Evolutionary conservation across 345 rosid species (phyloP).

Genomic region (Nephelium lappaceum): DNA sequence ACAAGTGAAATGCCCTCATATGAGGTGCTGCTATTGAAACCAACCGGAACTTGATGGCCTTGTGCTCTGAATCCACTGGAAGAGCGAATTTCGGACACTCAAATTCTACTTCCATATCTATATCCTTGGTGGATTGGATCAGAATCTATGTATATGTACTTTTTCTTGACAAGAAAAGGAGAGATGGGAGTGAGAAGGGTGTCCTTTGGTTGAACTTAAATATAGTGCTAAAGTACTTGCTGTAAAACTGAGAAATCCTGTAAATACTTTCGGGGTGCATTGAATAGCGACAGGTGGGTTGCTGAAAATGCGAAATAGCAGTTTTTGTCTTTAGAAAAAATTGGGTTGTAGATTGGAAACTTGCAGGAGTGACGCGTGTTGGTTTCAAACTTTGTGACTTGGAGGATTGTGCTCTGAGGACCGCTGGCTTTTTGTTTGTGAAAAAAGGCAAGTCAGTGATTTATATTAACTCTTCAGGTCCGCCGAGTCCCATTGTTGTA

Average conservation of each 20-base stretch:
- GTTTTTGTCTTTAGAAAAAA: background rate
- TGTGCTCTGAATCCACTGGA: slow-evolving; percentile 83
- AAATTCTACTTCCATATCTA: slow-evolving; percentile 26
- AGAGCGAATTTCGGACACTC: slow-evolving; percentile 51
- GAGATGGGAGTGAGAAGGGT: background rate
- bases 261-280: too few relatives aligned
- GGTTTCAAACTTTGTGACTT: slow-evolving; percentile 14
- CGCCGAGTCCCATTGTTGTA: slow-evolving; percentile 30
- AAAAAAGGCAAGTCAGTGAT: background rate
- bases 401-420: slow-evolving; percentile 20
- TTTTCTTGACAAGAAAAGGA: background rate
- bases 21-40: slow-evolving; percentile 77
- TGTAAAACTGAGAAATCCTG: background rate
- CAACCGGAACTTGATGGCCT: slow-evolving; percentile 67
- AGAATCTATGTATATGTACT: background rate
- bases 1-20: slow-evolving; percentile 86
- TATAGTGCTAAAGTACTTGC: background rate
- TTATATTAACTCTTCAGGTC: background rate
- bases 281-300: too few relatives aligned
- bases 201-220: background rate
- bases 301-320: too few relatives aligned
- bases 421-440: slow-evolving; percentile 2
- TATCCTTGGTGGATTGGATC: background rate
- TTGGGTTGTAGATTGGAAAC: background rate
- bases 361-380: background rate